Percentiles rank a stretch among this genome's conserved stretches.
These are phyloP conservation scores for Lactarius sanguifluus DNA, from an alignment of 768 basidiomycete genomes.

Conservation along the genomic window DNA sequence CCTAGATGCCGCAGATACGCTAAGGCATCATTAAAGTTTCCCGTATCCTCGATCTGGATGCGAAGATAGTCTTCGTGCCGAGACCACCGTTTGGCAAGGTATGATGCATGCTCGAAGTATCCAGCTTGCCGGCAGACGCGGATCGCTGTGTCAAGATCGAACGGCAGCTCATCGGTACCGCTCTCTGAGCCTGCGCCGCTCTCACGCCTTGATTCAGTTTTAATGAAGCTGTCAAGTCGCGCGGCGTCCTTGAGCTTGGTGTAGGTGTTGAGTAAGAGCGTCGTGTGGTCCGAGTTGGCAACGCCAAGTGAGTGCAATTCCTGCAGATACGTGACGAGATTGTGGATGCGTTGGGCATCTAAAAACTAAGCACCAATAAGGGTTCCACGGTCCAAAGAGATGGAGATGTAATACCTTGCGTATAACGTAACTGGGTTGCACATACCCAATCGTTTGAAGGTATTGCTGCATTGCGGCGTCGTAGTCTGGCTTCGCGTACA, in stretches of 20 bases:
- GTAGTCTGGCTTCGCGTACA: slow-evolving; percentile 88
- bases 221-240: slow-evolving; percentile 89
- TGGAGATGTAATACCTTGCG: slow-evolving; percentile 64
- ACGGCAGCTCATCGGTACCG: slow-evolving; percentile 72
- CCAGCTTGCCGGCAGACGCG: slow-evolving; percentile 95
- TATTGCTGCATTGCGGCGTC: slow-evolving; percentile 94
- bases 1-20: slow-evolving; percentile 77
- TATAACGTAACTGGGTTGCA: slow-evolving; percentile 95
- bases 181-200: slow-evolving; percentile 47
- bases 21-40: slow-evolving; percentile 77
- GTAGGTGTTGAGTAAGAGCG: slow-evolving; percentile 93
- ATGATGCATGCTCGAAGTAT: slow-evolving; percentile 93
- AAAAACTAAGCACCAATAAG: slow-evolving; percentile 63
- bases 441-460: slow-evolving; percentile 81
- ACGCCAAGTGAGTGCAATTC: slow-evolving; percentile 87
- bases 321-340: slow-evolving; percentile 94
- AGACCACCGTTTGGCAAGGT: slow-evolving; percentile 88
- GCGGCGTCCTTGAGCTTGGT: slow-evolving; percentile 93
- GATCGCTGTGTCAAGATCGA: slow-evolving; percentile 96
- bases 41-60: slow-evolving; percentile 92
- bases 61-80: slow-evolving; percentile 90
- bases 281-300: slow-evolving; percentile 96
- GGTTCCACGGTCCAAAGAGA: neutral
- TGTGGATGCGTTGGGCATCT: slow-evolving; percentile 93
- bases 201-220: slow-evolving; percentile 66